These are phyloP conservation scores for Castanea crenata DNA, from an alignment of 306 rosid species.

Conservation along the genomic window DNA sequence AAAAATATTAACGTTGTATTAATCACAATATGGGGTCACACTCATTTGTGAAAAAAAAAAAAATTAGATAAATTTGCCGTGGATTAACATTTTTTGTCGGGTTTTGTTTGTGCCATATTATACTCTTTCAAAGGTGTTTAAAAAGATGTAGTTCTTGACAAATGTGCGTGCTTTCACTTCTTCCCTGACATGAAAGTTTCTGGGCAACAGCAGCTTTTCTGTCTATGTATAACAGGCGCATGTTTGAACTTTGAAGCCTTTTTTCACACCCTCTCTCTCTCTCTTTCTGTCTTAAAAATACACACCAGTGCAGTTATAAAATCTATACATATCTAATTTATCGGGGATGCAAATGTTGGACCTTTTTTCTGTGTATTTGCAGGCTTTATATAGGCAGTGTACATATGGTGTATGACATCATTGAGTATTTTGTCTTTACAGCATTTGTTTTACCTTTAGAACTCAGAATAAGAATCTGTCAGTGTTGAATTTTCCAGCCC, in stretches of 20 bases:
- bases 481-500: neutral
- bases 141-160: slow-evolving; percentile 25
- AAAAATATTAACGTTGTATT: no score
- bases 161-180: slow-evolving; percentile 21
- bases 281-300: no score
- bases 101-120: neutral
- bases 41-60: neutral
- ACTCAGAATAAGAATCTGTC: slow-evolving; percentile 31
- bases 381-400: slow-evolving; percentile 14
- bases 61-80: no score
- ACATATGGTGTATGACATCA: neutral
- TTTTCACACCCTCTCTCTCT: neutral
- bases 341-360: slow-evolving; percentile 6
- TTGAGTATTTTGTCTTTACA: slow-evolving; percentile 24
- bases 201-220: slow-evolving; percentile 34
- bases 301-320: neutral
- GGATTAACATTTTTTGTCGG: no score
- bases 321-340: slow-evolving; percentile 15
- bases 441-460: slow-evolving; percentile 14
- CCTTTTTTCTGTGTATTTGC: slow-evolving; percentile 2
- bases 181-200: slow-evolving; percentile 24
- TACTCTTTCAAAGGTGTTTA: neutral
- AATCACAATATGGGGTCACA: no score
- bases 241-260: slow-evolving; percentile 17
- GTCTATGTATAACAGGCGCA: slow-evolving; percentile 9